Base-by-base conservation (phyloP, 495 filamentous ascomycete species). In the Xylaria longipes region DNA sequence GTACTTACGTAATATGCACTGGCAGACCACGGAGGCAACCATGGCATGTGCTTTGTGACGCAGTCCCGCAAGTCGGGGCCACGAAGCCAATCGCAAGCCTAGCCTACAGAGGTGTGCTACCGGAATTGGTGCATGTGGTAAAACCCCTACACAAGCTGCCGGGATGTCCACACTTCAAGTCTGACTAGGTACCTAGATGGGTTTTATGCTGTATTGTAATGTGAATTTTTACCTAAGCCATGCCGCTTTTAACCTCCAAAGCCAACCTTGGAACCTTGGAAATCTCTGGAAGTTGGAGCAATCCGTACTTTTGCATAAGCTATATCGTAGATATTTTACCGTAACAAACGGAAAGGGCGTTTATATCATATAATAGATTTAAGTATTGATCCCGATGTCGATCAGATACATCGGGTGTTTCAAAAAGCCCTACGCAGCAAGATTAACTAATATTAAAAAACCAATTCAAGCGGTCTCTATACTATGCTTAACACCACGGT, bases 51-150 rank as follows among this genome's bases (percentile, higher is more conserved):
- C 35, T 37, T 22, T 25, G 37, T 7, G n/a, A 41, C 60, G 22
- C 37, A 62, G 37, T 46, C 61, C 25, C 61, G 41, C 37, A 45
- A 45, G 22, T 41, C 61, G 22, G 37, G 11, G 29, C 29, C 45
- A 39, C 29, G 3, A 41, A 54, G 45, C 65, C 46, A 56, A 67
- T 67, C 65, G 56, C 39, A 39, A 17, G 20, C n/a, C 45, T 31
- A 9, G 46, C 17, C 46, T 27, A 56, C 14, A n/a, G 15, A 25
- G 29, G 22, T 39, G 48, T 67, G 65, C 65, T 67, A 25, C 65
- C 48, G n/a, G 65, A 67, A 56, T 22, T 56, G 56, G 65, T 56
- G 33, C 33, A 67, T 67, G 65, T 67, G 65, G 65, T 67, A 67
- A 56, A 67, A 22, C 39, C 35, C 48, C 65, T 48, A 31, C 31